These are phyloP conservation scores for Termitomyces sp. DNA, from an alignment of 768 basidiomycete genomes.

Conservation along the genomic window DNA sequence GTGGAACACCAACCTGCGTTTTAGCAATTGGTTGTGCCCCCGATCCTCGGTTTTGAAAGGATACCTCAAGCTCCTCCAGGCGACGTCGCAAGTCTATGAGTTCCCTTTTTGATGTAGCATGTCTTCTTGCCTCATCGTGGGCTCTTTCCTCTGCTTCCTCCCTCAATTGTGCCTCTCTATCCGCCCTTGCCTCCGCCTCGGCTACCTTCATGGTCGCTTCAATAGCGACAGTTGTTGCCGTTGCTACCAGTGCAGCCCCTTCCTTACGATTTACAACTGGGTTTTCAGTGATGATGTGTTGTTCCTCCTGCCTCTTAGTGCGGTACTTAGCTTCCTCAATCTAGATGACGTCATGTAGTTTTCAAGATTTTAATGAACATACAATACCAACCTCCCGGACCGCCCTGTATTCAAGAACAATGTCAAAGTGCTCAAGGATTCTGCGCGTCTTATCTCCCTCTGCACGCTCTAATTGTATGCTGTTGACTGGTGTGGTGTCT, in stretches of 20 bases:
- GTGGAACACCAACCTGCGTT: background rate
- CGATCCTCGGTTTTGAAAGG: background rate
- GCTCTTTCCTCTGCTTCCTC: conserved; percentile 11
- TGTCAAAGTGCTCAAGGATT: conserved; percentile 7
- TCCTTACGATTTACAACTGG: conserved; percentile 7
- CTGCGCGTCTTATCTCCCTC: too few relatives aligned
- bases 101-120: conserved; percentile 10
- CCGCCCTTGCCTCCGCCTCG: conserved; percentile 11
- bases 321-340: conserved; percentile 6
- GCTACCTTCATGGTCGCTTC: conserved; percentile 6
- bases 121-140: conserved; percentile 7
- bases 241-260: conserved; percentile 4
- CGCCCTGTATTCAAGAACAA: conserved; percentile 3
- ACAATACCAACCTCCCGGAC: conserved; percentile 1
- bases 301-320: conserved; percentile 3
- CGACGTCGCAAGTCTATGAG: conserved; percentile 6
- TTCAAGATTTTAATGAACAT: background rate
- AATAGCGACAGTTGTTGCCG: conserved; percentile 1
- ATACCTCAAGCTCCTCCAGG: conserved; percentile 9
- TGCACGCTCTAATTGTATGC: too few relatives aligned
- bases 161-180: conserved; percentile 8
- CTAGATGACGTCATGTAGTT: background rate
- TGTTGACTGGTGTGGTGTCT: too few relatives aligned
- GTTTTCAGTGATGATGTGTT: conserved; percentile 3
- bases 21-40: background rate